phyloP scores from a whole-genome alignment of 352 stramenopile species.

The Phytopythium montanum region DNA sequence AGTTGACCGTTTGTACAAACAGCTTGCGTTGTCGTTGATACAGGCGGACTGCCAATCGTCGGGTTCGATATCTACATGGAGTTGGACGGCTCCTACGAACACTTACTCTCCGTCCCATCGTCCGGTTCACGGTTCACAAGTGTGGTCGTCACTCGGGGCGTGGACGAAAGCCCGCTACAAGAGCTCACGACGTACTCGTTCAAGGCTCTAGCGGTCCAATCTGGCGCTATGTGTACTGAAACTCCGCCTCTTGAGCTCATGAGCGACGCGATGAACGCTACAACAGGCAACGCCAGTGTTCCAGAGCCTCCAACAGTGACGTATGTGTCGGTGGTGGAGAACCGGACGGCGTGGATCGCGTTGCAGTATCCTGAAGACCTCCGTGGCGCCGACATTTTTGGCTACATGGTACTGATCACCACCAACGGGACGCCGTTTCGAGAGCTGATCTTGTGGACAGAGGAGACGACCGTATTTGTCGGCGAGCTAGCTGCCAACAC shows the following conservation, averaged over 20 bases:
- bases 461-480: background rate
- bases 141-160: conserved; percentile 17
- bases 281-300: conserved; percentile 20
- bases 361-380: conserved; percentile 25
- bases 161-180: conserved; percentile 11
- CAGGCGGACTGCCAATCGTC: conserved; percentile 29
- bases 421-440: background rate
- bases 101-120: background rate
- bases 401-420: background rate
- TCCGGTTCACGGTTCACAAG: background rate
- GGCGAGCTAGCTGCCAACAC: background rate
- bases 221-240: conserved; percentile 32
- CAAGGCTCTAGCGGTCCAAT: conserved; percentile 39
- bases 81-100: conserved; percentile 7
- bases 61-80: conserved; percentile 28
- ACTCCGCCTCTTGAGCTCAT: conserved; percentile 16
- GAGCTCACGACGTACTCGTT: conserved; percentile 33
- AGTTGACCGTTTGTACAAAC: background rate
- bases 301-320: conserved; percentile 20
- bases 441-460: background rate
- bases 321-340: conserved; percentile 12
- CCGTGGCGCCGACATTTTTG: conserved; percentile 13
- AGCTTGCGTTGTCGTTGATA: background rate
- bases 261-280: conserved; percentile 26
- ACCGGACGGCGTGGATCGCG: conserved; percentile 18